Conservation (phyloP, 495 filamentous ascomycete genomes). For the Aspergillus mulundensis region DNA sequence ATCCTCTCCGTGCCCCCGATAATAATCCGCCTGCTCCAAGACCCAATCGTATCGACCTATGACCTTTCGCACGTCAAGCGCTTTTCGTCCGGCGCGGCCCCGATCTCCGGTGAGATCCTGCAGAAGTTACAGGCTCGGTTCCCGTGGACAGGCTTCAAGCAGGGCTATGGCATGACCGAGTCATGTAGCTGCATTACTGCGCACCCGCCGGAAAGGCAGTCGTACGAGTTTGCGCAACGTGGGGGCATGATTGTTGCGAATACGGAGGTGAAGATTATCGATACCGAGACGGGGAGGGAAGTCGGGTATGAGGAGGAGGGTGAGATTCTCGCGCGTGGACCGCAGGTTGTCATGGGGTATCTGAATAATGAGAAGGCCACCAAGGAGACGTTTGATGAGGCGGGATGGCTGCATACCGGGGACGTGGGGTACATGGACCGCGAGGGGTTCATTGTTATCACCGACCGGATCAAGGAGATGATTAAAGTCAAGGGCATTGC, state of each 20-base stretch:
- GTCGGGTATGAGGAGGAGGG: constrained; percentile 49
- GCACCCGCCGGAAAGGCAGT: constrained; percentile 49
- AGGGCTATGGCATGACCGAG: constrained; percentile 70
- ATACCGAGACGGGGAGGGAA: constrained; percentile 43
- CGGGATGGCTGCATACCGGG: constrained; percentile 63
- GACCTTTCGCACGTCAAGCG: constrained; percentile 50
- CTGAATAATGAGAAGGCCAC: constrained; percentile 52
- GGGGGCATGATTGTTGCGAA: constrained; percentile 57
- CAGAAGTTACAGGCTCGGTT: constrained; percentile 54
- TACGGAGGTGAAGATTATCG: constrained; percentile 60
- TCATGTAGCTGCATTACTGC: constrained; percentile 59
- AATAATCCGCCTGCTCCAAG: constrained; percentile 61
- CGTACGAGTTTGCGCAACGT: constrained; percentile 53
- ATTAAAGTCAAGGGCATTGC: constrained; percentile 72
- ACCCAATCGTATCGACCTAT: constrained; percentile 58
- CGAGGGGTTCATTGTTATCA: constrained; percentile 56
- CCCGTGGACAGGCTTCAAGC: constrained; percentile 60
- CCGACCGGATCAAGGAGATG: constrained; percentile 69
- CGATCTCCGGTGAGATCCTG: constrained; percentile 59
- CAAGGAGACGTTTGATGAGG: constrained; percentile 53
- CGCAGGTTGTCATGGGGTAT: constrained; percentile 58
- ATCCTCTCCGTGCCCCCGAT: constrained; percentile 67
- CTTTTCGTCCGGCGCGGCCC: constrained; percentile 61
- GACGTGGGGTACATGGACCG: constrained; percentile 58
- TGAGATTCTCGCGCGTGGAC: constrained; percentile 56